These are phyloP conservation scores for Pleurotus tuber-regium DNA, from an alignment of 768 basidiomycete genomes.

Conservation along the genomic window DNA sequence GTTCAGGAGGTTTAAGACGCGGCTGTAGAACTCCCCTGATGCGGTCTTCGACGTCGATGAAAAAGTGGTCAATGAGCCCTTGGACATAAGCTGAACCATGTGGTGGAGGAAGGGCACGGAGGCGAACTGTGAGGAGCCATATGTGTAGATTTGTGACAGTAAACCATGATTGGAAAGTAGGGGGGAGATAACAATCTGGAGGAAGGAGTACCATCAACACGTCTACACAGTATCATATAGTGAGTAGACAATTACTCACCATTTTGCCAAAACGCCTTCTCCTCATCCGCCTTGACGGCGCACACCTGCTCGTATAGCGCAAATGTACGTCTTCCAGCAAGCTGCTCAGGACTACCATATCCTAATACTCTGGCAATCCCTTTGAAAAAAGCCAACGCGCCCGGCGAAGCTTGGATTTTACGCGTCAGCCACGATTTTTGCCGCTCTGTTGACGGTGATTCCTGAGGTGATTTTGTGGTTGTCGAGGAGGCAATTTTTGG, in stretches of 20 bases:
- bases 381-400: conserved; percentile 43
- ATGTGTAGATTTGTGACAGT: conserved; percentile 90
- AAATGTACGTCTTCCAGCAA: conserved; percentile 58
- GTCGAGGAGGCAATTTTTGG: background rate
- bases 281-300: conserved; percentile 54
- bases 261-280: conserved; percentile 61
- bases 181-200: conserved; percentile 79
- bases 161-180: conserved; percentile 97
- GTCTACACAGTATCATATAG: no score
- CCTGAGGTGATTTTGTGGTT: background rate
- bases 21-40: conserved; percentile 79
- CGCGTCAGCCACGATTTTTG: conserved; percentile 55
- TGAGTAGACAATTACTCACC: conserved; percentile 38
- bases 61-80: conserved; percentile 91
- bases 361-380: conserved; percentile 50
- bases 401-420: conserved; percentile 48
- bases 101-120: conserved; percentile 74
- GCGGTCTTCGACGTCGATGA: conserved; percentile 89
- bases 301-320: conserved; percentile 57
- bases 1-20: conserved; percentile 33
- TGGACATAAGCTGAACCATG: conserved; percentile 72
- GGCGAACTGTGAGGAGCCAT: conserved; percentile 85
- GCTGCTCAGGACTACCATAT: conserved; percentile 58
- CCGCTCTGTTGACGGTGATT: conserved; percentile 7
- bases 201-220: background rate